Conservation (phyloP, 352 stramenopile genomes). For the Pythium rhizo-oryzae region DNA sequence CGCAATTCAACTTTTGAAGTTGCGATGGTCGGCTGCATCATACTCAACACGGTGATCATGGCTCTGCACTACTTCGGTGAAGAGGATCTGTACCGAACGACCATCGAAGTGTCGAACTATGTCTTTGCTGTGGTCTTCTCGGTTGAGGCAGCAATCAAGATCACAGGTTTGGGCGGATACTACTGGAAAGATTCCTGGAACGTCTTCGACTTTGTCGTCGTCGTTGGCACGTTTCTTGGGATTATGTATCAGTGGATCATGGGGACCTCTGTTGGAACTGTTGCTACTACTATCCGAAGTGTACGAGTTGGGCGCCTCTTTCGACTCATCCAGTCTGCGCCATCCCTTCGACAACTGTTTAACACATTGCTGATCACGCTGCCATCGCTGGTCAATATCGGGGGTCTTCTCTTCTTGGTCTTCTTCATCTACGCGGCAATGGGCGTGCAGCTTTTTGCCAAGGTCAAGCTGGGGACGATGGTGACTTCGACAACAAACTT, state of each 20-base stretch:
- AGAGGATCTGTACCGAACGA: conserved; percentile 52
- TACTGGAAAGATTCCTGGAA: conserved; percentile 89
- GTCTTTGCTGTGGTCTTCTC: conserved; percentile 86
- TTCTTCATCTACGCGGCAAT: conserved; percentile 93
- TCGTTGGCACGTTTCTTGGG: conserved; percentile 49
- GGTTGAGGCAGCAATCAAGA: conserved; percentile 83
- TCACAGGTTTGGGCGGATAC: conserved; percentile 68
- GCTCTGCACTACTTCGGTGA: conserved; percentile 86
- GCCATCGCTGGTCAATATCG: conserved; percentile 87
- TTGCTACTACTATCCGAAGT: conserved; percentile 72
- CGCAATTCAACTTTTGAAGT: conserved; percentile 69
- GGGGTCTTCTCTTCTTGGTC: conserved; percentile 81
- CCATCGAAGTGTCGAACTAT: conserved; percentile 78
- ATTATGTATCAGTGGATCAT: conserved; percentile 53
- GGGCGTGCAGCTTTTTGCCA: conserved; percentile 90
- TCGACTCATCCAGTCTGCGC: conserved; percentile 69
- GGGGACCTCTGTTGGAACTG: conserved; percentile 45
- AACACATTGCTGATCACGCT: conserved; percentile 88
- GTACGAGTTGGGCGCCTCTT: conserved; percentile 84
- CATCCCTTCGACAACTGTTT: conserved; percentile 83
- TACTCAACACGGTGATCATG: conserved; percentile 90
- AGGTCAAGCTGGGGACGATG: conserved; percentile 61
- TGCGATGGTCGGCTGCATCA: conserved; percentile 80
- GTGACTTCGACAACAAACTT: conserved; percentile 90
- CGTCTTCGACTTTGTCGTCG: conserved; percentile 79